Base-by-base conservation (phyloP, 2,329 filamentous ascomycete species). In the Shiraia bambusicola region DNA sequence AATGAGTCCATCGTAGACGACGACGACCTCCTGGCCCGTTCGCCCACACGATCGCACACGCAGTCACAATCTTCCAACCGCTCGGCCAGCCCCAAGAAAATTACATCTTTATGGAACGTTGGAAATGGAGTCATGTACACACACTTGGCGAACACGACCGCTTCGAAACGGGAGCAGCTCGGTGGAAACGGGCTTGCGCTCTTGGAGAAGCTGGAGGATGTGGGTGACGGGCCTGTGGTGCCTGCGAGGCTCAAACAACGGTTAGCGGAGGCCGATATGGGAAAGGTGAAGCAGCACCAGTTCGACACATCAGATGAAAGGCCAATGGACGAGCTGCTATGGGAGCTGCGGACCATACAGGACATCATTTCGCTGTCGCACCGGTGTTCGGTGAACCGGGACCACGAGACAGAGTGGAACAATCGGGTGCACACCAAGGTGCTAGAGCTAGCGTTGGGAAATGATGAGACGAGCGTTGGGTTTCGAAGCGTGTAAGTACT, bases 31-130 rank as follows among this genome's bases (percentile, higher is more conserved):
- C 29, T 41, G 38, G 33, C 39, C 45, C 34, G 45, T 17, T 49
- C 49, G 32, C 42, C 41, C 44, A 26, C 24, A 29, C 42, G 24
- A 46, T 49, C 38, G 45, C 38, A 39, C 34, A 34, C 37, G 19
- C 30, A 50, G 28, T 50, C 37, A 17, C 27, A 38, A 35, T 46
- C 42, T 28, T 52, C 49, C 40, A 40, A 28, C 39, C 42, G 49
- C 49, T 49, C 37, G 36, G 42, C 42, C 6, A 49, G 49, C 42
- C 42, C 42, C 32, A 51, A 51, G 38, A 51, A 51, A 25, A 35
- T 48, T 33, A 48, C 48, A 42, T 51, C 48, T 16, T 40, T 51
- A 34, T 48, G 35, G 45, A 37, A 48, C 28, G 34, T 51, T 42
- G 37, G 48, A 47, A 48, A 48, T 35, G 38, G 45, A 1, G 45